phyloP scores from a whole-genome alignment of 305 asterid genomes.

The Rubia balearica region DNA sequence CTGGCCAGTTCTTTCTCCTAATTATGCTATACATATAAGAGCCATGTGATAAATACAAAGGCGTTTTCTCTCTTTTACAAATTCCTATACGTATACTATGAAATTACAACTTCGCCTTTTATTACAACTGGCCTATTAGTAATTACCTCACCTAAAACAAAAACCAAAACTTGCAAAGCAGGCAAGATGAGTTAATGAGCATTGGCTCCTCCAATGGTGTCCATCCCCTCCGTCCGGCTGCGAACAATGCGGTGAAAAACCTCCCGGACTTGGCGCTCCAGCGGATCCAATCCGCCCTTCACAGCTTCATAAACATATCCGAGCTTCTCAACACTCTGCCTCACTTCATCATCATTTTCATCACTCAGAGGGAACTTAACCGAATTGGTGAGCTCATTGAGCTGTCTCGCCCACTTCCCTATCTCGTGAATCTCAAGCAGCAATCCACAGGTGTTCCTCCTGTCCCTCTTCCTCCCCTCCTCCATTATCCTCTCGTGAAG shows the following conservation, averaged over 20 bases:
- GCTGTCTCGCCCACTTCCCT: conserved; percentile 45
- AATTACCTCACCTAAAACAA: conserved; percentile 20
- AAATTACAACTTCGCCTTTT: conserved; percentile 13
- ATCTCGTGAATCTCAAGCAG: conserved; percentile 75
- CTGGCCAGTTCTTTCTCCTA: conserved; percentile 24
- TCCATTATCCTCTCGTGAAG: conserved; percentile 85
- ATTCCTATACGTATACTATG: conserved; percentile 5
- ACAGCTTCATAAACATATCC: conserved; percentile 37
- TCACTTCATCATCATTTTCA: conserved; percentile 58
- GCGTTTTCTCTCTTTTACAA: neutral
- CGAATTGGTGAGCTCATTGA: conserved; percentile 57
- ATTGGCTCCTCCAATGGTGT: conserved; percentile 31
- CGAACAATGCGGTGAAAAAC: conserved; percentile 63
- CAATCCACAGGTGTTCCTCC: conserved; percentile 67
- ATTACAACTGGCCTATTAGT: conserved; percentile 19
- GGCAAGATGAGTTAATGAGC: conserved; percentile 23
- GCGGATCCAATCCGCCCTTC: conserved; percentile 53
- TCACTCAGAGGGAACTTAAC: conserved; percentile 55
- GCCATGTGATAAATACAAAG: conserved; percentile 25
- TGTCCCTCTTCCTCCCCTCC: conserved; percentile 64
- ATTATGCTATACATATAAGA: conserved; percentile 33
- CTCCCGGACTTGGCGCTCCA: conserved; percentile 58
- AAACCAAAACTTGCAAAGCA: conserved; percentile 28
- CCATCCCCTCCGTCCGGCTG: conserved; percentile 59
- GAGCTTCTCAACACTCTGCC: conserved; percentile 50